Evolutionary conservation across 768 basidiomycete genomes (phyloP).

Genomic region (Boletus coccyginus): DNA sequence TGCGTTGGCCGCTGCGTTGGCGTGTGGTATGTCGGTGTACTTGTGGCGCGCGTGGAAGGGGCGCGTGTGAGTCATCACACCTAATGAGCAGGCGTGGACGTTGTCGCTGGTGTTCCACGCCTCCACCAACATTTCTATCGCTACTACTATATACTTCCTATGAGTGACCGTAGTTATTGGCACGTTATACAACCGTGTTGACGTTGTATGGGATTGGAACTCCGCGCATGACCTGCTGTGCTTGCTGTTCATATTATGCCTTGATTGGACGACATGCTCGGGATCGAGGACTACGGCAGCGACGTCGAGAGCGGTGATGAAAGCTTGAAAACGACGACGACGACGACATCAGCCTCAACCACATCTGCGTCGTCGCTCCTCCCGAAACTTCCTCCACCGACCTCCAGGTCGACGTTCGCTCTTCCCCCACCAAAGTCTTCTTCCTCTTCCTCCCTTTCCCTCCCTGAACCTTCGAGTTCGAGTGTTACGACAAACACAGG

Average conservation of each 20-base stretch:
- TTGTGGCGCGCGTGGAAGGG: slow-evolving; percentile 68
- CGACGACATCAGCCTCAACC: neutral
- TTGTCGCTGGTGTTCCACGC: too few species aligned
- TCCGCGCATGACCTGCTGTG: too few species aligned
- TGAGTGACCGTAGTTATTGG: too few species aligned
- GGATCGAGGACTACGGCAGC: slow-evolving; percentile 56
- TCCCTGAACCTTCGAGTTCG: slow-evolving; percentile 24
- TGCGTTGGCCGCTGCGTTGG: slow-evolving; percentile 39
- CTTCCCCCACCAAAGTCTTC: slow-evolving; percentile 35
- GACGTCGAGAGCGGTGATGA: slow-evolving; percentile 59
- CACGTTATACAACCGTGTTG: too few species aligned
- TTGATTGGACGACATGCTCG: too few species aligned
- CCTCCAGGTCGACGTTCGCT: slow-evolving; percentile 33
- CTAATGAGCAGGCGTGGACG: too few species aligned
- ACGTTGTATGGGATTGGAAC: too few species aligned
- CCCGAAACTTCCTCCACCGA: slow-evolving; percentile 25
- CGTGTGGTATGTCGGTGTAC: slow-evolving; percentile 43
- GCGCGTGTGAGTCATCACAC: slow-evolving; percentile 36
- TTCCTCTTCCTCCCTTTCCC: slow-evolving; percentile 25
- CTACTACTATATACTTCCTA: too few species aligned
- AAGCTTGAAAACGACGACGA: slow-evolving; percentile 6
- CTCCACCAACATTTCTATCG: too few species aligned
- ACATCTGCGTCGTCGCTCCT: slow-evolving; percentile 7
- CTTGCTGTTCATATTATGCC: too few species aligned
- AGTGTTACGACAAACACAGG: slow-evolving; percentile 1